Base-by-base conservation (phyloP, 371 early-diverging fungal genomes). In the Apophysomyces sp. region DNA sequence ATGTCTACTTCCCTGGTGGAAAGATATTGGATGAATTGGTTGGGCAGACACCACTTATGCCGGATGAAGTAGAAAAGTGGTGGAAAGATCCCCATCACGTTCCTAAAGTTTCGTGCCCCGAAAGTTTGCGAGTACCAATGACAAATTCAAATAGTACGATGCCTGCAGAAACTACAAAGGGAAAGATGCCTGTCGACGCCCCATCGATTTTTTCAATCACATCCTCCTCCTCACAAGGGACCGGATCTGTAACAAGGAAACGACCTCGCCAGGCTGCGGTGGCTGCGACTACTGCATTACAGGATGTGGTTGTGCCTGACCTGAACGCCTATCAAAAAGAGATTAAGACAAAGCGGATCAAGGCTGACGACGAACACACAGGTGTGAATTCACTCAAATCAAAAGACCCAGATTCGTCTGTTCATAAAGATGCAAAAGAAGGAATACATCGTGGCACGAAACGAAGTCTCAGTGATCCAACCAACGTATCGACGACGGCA, bases 281-380 rank as follows among this genome's bases (percentile, higher is more conserved):
- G 32, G 55, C 69, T 6, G 86, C 85, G 4, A 62, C 71, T 1
- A 58, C 59, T 49, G 68, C 68, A 5, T 60, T 85, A 18, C 69
- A 78, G 39, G 69, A 76, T 24, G 63, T 75, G 28, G 51, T 80
- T 26, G 81, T 83, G 61, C 78, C 80, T 8, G 86, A 85, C 31
- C 78, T 74, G 44, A 84, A 85, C 57, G 74, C 74, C 2, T 86
- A 75, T 53, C 76, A 84, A 67, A 73, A 66, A 11, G 86, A 84
- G 52, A 66, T 69, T 58, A 68, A 69, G 57, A 41, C 63, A 30
- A 76, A 77, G 58, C 66, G 70, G 49, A 55, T 53, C n/a, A 54
- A 63, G 18, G 21, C 12, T 24, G 24, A 13, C 6, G 32, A 36
- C n/a, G 21, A 49, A 15, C 16, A 30, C 9, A 51, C 12, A 51